phyloP scores from a whole-genome alignment of 2,329 filamentous ascomycete genomes.

The Penicillium sp. region DNA sequence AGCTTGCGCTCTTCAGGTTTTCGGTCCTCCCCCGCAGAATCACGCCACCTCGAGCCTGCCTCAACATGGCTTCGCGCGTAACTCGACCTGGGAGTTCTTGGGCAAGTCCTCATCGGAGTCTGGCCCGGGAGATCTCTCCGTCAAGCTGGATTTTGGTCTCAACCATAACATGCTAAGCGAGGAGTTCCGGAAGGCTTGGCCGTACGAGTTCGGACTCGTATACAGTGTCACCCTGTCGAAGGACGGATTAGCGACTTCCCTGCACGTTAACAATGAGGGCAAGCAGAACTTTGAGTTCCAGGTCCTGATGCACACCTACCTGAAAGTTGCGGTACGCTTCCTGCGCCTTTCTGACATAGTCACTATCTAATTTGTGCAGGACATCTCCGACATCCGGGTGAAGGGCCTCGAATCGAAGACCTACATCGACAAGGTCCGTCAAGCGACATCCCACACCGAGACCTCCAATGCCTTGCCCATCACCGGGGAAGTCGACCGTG shows the following conservation, averaged over 20 bases:
- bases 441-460: constrained; percentile 59
- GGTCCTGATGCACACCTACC: constrained; percentile 85
- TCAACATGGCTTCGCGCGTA: constrained; percentile 93
- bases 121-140: constrained; percentile 54
- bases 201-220: constrained; percentile 78
- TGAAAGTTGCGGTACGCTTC: constrained; percentile 64
- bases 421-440: constrained; percentile 79
- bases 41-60: constrained; percentile 73
- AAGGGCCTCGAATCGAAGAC: constrained; percentile 68
- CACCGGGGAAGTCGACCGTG: constrained; percentile 74
- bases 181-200: constrained; percentile 68
- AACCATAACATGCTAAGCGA: constrained; percentile 66
- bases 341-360: neutral
- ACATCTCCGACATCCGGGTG: constrained; percentile 69
- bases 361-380: constrained; percentile 47
- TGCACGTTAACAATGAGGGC: constrained; percentile 87
- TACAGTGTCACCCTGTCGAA: constrained; percentile 84
- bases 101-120: constrained; percentile 43
- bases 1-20: constrained; percentile 53
- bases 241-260: constrained; percentile 68
- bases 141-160: constrained; percentile 95
- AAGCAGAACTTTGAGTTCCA: constrained; percentile 81
- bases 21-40: constrained; percentile 73
- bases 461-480: constrained; percentile 63
- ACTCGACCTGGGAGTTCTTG: constrained; percentile 85